phyloP scores from a whole-genome alignment of 257 asterid species.

The Leonotis leonurus region DNA sequence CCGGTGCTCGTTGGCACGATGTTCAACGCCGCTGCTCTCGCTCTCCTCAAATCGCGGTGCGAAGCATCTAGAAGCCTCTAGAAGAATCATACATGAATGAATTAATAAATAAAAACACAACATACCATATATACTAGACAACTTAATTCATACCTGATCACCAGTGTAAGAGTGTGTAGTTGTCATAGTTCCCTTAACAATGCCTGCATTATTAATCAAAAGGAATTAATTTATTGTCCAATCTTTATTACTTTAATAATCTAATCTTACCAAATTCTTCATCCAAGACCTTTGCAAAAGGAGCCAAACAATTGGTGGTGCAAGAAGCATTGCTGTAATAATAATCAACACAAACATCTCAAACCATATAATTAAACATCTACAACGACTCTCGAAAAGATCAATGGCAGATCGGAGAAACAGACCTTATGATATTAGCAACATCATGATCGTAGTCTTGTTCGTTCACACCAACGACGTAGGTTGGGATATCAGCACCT shows the following conservation, averaged over 20 bases:
- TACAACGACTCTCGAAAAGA: not conserved
- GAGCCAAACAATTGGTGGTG: slow-evolving; percentile 96
- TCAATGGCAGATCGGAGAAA: not conserved
- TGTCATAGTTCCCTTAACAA: slow-evolving; percentile 96
- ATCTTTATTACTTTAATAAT: not conserved
- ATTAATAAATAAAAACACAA: no score
- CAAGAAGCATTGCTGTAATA: slow-evolving; percentile 87
- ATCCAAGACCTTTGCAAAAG: slow-evolving; percentile 79
- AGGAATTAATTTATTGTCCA: not conserved
- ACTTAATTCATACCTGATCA: slow-evolving; percentile 74
- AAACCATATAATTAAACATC: not conserved
- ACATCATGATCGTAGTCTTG: slow-evolving; percentile 71
- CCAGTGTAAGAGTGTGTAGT: slow-evolving; percentile 98
- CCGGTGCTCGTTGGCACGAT: slow-evolving; percentile 94
- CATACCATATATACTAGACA: no score
- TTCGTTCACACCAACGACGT: slow-evolving; percentile 85
- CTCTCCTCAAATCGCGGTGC: slow-evolving; percentile 83
- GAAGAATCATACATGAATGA: not conserved
- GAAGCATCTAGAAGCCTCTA: slow-evolving; percentile 90
- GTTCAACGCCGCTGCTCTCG: slow-evolving; percentile 90
- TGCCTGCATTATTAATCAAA: slow-evolving; percentile 46
- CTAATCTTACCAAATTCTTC: slow-evolving; percentile 64
- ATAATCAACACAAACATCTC: not conserved
- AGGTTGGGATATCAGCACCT: slow-evolving; percentile 93
- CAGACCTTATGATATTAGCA: slow-evolving; percentile 72